A percentile compares a stretch with the other conserved stretches of the same genome.
Conservation (phyloP, 2,329 filamentous ascomycete species). For the Trichophaea hybrida region DNA sequence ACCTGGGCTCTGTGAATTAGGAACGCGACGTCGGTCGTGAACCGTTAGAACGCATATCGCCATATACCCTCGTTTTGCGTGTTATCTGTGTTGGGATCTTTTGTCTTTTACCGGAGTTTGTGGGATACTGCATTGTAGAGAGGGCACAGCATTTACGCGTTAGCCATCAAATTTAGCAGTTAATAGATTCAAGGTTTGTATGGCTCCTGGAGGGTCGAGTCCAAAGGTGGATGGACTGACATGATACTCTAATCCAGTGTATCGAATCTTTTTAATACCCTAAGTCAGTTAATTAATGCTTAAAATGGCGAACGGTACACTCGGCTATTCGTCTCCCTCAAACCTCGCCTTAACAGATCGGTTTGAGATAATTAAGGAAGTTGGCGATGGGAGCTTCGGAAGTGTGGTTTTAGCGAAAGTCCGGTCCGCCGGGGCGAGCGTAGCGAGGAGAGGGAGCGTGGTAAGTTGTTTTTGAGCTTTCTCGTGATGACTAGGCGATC, state of each 20-base stretch:
- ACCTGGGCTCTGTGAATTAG: slow-evolving; percentile 4
- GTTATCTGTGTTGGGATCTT: background rate
- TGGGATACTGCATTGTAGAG: slow-evolving; percentile 1
- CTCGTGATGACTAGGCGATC: slow-evolving; percentile 9
- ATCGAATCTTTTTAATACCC: background rate
- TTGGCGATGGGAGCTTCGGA: slow-evolving; percentile 96
- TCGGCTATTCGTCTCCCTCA: slow-evolving; percentile 15
- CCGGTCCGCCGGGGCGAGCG: slow-evolving; percentile 71
- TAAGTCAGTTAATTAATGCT: background rate
- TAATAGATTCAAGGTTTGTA: background rate
- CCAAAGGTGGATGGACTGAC: background rate
- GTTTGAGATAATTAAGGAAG: slow-evolving; percentile 94
- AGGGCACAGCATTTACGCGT: background rate
- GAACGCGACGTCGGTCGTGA: background rate
- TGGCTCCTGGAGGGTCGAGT: background rate
- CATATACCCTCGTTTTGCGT: slow-evolving; percentile 1
- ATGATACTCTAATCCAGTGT: background rate
- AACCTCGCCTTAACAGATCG: slow-evolving; percentile 66
- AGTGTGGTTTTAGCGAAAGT: slow-evolving; percentile 87
- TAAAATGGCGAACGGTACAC: slow-evolving; percentile 20
- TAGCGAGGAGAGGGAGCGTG: slow-evolving; percentile 81
- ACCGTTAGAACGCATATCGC: background rate
- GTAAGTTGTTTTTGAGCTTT: slow-evolving; percentile 42
- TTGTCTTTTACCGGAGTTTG: slow-evolving; percentile 2
- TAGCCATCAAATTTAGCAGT: background rate